Conservation (phyloP, 495 filamentous ascomycete genomes). For the Bacidia rubella region DNA sequence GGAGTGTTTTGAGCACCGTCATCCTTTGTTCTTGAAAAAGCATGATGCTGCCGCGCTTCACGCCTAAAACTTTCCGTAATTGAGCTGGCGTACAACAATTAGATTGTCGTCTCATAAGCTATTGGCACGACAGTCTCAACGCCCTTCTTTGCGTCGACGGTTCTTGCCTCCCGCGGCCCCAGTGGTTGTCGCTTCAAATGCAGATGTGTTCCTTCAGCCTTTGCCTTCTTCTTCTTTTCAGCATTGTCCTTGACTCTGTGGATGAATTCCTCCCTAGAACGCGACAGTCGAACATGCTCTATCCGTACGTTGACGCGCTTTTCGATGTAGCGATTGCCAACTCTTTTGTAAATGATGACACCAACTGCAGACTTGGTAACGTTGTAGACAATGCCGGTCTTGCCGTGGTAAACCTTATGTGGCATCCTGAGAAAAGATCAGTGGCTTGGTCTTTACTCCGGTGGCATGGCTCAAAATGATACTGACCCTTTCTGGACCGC, state of each 20-base stretch:
- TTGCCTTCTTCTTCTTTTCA: slow-evolving; percentile 78
- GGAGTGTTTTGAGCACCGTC: too few relatives aligned
- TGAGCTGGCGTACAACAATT: slow-evolving; percentile 24
- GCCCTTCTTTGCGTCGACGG: slow-evolving; percentile 57
- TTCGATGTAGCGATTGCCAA: slow-evolving; percentile 96
- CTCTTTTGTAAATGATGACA: slow-evolving; percentile 97
- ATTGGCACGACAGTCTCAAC: slow-evolving; percentile 87
- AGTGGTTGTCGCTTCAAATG: slow-evolving; percentile 84
- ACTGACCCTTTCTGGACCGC: slow-evolving; percentile 95
- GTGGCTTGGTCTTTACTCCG: slow-evolving; percentile 14
- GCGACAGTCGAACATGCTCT: slow-evolving; percentile 89
- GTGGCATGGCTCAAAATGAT: slow-evolving; percentile 5
- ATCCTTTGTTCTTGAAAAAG: too few relatives aligned
- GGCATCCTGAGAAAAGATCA: slow-evolving; percentile 61
- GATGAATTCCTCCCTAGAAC: slow-evolving; percentile 91
- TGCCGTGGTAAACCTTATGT: slow-evolving; percentile 98
- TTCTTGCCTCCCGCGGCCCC: slow-evolving; percentile 64
- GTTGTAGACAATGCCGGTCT: slow-evolving; percentile 97
- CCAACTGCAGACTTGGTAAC: slow-evolving; percentile 90
- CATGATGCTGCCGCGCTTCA: too few relatives aligned
- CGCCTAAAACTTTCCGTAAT: not conserved
- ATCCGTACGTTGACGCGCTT: slow-evolving; percentile 98
- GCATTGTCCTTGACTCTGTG: slow-evolving; percentile 93
- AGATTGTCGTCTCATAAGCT: slow-evolving; percentile 97
- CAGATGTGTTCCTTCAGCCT: slow-evolving; percentile 70